Evolutionary conservation across 257 asterid genomes (phyloP).

Genomic region (Nicotiana obtusifolia): DNA sequence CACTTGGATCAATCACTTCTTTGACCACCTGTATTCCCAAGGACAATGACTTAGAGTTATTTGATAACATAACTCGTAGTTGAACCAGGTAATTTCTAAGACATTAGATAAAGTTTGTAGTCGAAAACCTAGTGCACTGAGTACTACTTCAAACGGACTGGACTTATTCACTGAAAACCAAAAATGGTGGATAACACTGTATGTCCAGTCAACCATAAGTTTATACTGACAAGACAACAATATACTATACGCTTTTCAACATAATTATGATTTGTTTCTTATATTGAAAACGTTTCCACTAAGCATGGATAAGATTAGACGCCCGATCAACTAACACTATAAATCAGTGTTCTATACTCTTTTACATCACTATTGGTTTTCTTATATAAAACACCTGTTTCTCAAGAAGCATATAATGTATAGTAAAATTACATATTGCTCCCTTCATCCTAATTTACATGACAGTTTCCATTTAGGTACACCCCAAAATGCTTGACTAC

Average conservation of each 20-base stretch:
- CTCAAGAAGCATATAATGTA: background rate
- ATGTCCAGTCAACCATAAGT: background rate
- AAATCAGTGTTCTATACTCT: background rate
- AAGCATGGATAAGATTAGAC: background rate
- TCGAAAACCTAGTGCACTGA: background rate
- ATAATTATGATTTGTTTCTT: background rate
- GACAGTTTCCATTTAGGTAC: background rate
- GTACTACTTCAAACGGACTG: background rate
- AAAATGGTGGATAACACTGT: background rate
- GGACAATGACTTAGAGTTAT: background rate
- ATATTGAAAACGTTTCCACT: background rate
- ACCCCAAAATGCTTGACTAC: background rate
- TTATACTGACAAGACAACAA: background rate
- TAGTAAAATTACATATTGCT: background rate
- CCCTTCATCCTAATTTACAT: background rate
- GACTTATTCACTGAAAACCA: background rate
- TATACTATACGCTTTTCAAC: no score
- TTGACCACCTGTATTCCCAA: slow-evolving; percentile 62
- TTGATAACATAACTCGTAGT: background rate
- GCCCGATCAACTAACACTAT: background rate
- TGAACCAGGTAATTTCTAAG: background rate
- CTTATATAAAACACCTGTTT: background rate
- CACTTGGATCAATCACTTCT: slow-evolving; percentile 88
- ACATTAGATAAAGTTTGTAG: background rate
- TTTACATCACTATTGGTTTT: background rate